phyloP scores from a whole-genome alignment of 192 early-diverging fungal genomes.

The Coemansia erecta region DNA sequence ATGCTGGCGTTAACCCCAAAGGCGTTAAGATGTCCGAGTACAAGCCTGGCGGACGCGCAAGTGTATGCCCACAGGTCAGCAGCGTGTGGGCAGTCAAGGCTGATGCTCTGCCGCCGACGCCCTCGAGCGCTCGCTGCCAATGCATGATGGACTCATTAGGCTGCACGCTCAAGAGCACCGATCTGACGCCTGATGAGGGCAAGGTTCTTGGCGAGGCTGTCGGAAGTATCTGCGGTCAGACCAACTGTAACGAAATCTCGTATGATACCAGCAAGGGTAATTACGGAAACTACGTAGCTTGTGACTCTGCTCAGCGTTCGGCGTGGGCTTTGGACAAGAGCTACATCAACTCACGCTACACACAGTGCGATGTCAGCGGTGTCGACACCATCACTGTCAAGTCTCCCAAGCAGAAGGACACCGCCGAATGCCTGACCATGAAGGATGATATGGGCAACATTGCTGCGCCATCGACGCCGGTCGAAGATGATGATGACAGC shows the following conservation, averaged over 20 bases:
- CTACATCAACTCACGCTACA: constrained; percentile 33
- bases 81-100: constrained; percentile 57
- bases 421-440: constrained; percentile 20
- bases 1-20: constrained; percentile 52
- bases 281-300: constrained; percentile 48
- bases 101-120: constrained; percentile 60
- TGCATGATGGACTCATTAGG: constrained; percentile 64
- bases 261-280: constrained; percentile 35
- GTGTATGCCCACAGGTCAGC: constrained; percentile 56
- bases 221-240: constrained; percentile 42
- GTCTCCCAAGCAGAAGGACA: constrained; percentile 35
- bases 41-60: constrained; percentile 40
- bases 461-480: constrained; percentile 17
- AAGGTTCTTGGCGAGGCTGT: constrained; percentile 33
- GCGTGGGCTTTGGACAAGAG: constrained; percentile 49
- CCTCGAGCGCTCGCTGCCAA: constrained; percentile 59
- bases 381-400: constrained; percentile 26
- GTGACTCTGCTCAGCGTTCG: constrained; percentile 32
- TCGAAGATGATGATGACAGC: constrained; percentile 1
- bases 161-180: constrained; percentile 45
- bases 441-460: constrained; percentile 33
- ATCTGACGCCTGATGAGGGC: constrained; percentile 28
- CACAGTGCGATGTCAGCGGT: constrained; percentile 36
- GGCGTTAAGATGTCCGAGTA: constrained; percentile 59
- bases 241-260: constrained; percentile 38